Evolutionary conservation across 2,329 filamentous ascomycete genomes (phyloP).

Genomic region (Cercospora beticola): DNA sequence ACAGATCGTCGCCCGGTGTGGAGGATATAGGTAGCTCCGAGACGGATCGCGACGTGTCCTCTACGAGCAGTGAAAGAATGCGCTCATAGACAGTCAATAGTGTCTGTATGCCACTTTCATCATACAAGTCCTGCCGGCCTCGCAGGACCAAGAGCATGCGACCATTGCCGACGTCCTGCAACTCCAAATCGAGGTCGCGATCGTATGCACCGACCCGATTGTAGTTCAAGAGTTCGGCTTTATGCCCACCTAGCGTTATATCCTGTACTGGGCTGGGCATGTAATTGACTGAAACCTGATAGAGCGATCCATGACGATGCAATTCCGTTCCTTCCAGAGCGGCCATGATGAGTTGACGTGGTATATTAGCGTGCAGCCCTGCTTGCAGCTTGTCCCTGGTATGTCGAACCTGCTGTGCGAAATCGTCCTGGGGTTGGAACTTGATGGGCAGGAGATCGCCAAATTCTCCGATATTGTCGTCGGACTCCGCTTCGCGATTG

Average conservation of each 20-base stretch:
- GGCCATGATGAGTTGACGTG: slow-evolving; percentile 7
- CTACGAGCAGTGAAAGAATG: slow-evolving; percentile 5
- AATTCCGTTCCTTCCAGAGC: slow-evolving; percentile 1
- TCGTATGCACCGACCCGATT: background rate
- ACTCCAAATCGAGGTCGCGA: slow-evolving; percentile 7
- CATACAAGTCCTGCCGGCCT: slow-evolving; percentile 10
- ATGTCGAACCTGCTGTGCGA: slow-evolving; percentile 12
- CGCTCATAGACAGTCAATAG: slow-evolving; percentile 8
- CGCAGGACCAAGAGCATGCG: slow-evolving; percentile 2
- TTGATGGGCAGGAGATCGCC: slow-evolving; percentile 41
- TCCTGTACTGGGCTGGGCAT: slow-evolving; percentile 2
- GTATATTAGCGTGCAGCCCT: slow-evolving; percentile 2
- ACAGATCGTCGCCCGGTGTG: background rate
- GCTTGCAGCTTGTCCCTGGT: slow-evolving; percentile 12
- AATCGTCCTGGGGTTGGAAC: slow-evolving; percentile 4
- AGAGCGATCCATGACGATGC: slow-evolving; percentile 7
- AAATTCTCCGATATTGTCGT: slow-evolving; percentile 41
- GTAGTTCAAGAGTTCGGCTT: slow-evolving; percentile 11
- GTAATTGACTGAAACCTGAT: slow-evolving; percentile 12
- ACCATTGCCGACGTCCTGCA: background rate
- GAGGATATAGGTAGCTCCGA: slow-evolving; percentile 6
- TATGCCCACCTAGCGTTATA: slow-evolving; percentile 6
- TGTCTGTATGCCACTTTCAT: slow-evolving; percentile 11
- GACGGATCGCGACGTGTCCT: slow-evolving; percentile 5
- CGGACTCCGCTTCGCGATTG: slow-evolving; percentile 34